Evolutionary conservation across 1,139 yeast species (phyloP).

Genomic region (Debaryomyces sp.): DNA sequence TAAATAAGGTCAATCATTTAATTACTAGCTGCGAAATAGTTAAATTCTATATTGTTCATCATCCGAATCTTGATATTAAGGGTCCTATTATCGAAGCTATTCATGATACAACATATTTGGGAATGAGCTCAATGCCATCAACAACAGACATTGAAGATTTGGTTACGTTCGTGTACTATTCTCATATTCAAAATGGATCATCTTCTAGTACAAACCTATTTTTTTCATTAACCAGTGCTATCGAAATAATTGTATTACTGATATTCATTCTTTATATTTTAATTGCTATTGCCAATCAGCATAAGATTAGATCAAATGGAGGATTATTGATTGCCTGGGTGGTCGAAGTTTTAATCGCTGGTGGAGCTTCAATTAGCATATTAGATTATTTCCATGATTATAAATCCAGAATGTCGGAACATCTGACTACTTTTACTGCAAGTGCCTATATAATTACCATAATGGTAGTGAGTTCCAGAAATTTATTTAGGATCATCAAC

Average conservation of each 20-base stretch:
- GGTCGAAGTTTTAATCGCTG: constrained; percentile 51
- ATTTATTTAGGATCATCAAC: constrained; percentile 30
- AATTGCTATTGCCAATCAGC: constrained; percentile 55
- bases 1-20: constrained; percentile 51
- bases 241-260: constrained; percentile 10
- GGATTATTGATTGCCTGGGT: constrained; percentile 67
- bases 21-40: constrained; percentile 48
- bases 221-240: constrained; percentile 10
- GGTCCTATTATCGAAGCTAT: neutral
- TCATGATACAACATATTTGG: neutral
- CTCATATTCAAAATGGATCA: constrained; percentile 19
- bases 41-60: constrained; percentile 35
- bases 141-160: neutral
- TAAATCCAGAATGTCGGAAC: constrained; percentile 36
- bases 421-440: constrained; percentile 30
- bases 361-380: constrained; percentile 53
- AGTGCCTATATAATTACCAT: constrained; percentile 28
- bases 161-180: constrained; percentile 22
- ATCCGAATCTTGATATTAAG: neutral
- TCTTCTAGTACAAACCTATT: constrained; percentile 13
- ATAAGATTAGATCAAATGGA: constrained; percentile 57
- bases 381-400: constrained; percentile 20
- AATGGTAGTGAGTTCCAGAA: constrained; percentile 33
- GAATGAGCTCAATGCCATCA: neutral
- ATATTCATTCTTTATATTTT: constrained; percentile 24